Base-by-base conservation (phyloP, 352 stramenopile genomes). In the Phytophthora europaea region DNA sequence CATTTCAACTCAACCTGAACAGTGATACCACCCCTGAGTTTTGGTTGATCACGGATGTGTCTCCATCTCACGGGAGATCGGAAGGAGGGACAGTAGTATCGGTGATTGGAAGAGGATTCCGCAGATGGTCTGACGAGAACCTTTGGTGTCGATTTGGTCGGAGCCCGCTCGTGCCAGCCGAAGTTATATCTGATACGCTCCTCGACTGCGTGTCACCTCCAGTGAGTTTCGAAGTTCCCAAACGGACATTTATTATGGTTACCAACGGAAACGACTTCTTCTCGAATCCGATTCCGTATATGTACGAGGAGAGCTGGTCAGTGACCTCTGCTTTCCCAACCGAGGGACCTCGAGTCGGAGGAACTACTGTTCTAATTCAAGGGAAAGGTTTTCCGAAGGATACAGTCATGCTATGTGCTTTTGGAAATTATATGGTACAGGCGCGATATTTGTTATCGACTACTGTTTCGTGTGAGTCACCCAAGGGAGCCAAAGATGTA, bases 71-170 rank as follows among this genome's bases (percentile, higher is more conserved):
- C 26, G 85, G 83, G 15, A 79, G 62, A 54, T 28, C 18, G 6
- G 48, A 64, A 70, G 84, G 87, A 47, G 86, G 82, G 36, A 92
- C 84, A 23, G 70, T 9, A 16, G 61, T 94, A 33, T 61, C 36
- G 22, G 63, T 92, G 31, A 26, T 15, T n/a, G 88, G 88, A 40
- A 60, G 54, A 6, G 82, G 84, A 0, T 94, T 94, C 40, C 52
- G 47, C 5, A 55, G 36, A 23, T 80, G 65, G 70, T 9, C 15
- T 0, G 65, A 73, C 16, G 65, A 73, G 51, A 61, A 6, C 4
- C 71, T 93, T 1, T 78, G 64, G 40, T 94, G 88, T 61, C 76
- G 81, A 60, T 91, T 94, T 67, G 88, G 88, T 13, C 61, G 65
- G 13, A 90, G 82, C 31, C 4, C 33, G 4, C 61, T 83, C 12